Evolutionary conservation across 139 green algal genomes (phyloP), one percentile per base, ranked within the genome.

Genomic region (Chlamydomonas sphaeroides): DNA sequence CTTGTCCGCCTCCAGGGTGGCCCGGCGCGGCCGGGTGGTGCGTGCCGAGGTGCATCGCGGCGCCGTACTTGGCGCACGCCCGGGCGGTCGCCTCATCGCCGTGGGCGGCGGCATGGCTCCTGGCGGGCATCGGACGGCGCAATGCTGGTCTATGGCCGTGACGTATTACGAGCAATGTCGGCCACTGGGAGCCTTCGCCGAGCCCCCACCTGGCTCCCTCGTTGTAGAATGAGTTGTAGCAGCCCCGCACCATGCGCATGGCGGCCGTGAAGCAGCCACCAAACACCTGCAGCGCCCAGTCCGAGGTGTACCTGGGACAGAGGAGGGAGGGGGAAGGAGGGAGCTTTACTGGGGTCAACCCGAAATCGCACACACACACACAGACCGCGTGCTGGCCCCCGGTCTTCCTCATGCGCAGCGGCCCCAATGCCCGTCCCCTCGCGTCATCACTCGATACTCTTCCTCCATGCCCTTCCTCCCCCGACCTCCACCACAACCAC

Each of bases 231-330:
- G 56, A 8, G 17, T 6, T 28, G 56, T 62, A 62, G 56, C n/a
- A n/a, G 56, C 56, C 10, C 18, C 56, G 56, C 56, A 62, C 56
- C 56, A 62, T 21, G 56, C 56, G 25, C 18, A 26, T n/a, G 56
- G 3, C 23, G 25, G 56, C 56, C 56, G 2, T 32, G 56, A 62
- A 62, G 56, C 3, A 3, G 62, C 33, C 62, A 8, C 57, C 61
- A 33, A 88, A 74, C 30, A 74, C 42, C 67, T 80, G 33, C 2
- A 89, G 78, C 14, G 68, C 48, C 85, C 71, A 84, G 79, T 67
- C 66, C 30, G 63, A 77, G 33, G 72, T 86, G 85, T 84, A 88
- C 84, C 84, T 84, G 26, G 26, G 68, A 38, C 67, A 7, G 35
- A 61, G 15, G 51, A 25, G 51, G 3, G 51, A 30, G 51, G 20